Conservation (phyloP, 2,329 filamentous ascomycete species). For the Xylariaceae sp. region DNA sequence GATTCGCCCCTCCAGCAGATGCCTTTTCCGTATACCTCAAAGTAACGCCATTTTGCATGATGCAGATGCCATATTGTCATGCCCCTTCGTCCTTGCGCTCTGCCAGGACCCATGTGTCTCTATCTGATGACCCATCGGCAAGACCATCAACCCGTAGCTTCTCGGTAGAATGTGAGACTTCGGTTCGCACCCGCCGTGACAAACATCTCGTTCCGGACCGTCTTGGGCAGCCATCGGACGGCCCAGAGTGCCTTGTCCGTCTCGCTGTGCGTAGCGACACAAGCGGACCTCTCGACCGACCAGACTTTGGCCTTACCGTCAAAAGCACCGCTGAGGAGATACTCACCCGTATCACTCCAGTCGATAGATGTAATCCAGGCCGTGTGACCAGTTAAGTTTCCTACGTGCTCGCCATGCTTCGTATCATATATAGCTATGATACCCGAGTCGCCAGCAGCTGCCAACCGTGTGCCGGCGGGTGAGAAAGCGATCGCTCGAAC, state of each 20-base stretch:
- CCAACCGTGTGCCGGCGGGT: conserved; percentile 76
- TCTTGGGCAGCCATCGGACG: conserved; percentile 78
- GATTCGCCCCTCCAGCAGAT: no score
- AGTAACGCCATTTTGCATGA: no score
- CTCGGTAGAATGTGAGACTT: conserved; percentile 77
- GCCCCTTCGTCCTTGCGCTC: no score
- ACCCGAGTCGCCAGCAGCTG: conserved; percentile 83
- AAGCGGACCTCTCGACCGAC: conserved; percentile 78
- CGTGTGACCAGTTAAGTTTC: conserved; percentile 66
- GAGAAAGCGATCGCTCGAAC: conserved; percentile 86
- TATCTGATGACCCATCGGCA: no score
- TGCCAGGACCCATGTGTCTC: no score
- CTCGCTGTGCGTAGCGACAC: conserved; percentile 91
- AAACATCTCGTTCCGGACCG: conserved; percentile 65
- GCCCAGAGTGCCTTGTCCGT: conserved; percentile 81
- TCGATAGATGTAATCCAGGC: conserved; percentile 90
- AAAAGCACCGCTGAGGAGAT: conserved; percentile 79
- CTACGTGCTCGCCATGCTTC: conserved; percentile 85
- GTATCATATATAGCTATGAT: conserved; percentile 92
- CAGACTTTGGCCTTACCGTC: conserved; percentile 96
- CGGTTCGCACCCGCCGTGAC: conserved; percentile 73
- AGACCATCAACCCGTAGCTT: conserved; percentile 57
- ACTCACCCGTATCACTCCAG: conserved; percentile 92
- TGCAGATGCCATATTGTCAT: no score
- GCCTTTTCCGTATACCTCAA: no score